Percentiles rank a stretch among this genome's conserved stretches.
These are phyloP conservation scores for Ophiostoma himal-ulmi DNA, from an alignment of 2,329 filamentous ascomycete species.

Conservation along the genomic window DNA sequence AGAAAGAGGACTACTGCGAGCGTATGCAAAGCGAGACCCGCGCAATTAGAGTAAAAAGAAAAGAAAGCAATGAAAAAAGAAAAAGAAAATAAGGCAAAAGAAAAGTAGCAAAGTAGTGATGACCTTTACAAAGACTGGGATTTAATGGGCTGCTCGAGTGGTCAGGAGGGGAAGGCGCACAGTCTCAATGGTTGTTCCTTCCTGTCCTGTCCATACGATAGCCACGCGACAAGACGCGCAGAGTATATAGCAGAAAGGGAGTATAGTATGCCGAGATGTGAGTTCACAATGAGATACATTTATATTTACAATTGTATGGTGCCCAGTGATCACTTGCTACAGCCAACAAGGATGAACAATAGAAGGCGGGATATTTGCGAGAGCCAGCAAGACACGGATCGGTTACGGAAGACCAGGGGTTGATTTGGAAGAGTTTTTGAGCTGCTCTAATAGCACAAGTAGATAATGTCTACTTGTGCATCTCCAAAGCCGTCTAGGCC, in stretches of 20 bases:
- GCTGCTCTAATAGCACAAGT: not conserved
- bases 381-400: not conserved
- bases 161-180: not conserved
- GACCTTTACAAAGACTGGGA: not conserved
- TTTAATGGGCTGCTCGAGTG: not conserved
- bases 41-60: not conserved
- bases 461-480: not conserved
- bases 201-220: not conserved
- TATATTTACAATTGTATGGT: too few relatives aligned
- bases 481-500: not conserved
- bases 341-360: not conserved
- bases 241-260: not conserved
- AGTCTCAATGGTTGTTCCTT: not conserved
- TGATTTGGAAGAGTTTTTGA: not conserved
- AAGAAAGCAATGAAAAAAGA: not conserved
- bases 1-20: not conserved
- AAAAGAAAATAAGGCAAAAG: not conserved
- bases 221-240: not conserved
- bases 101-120: not conserved
- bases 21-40: not conserved
- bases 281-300: not conserved
- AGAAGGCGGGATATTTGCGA: not conserved
- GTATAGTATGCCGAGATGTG: not conserved
- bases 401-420: constrained; percentile 5
- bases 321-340: not conserved